Conservation (phyloP, 352 stramenopile genomes). For the Phytophthora meadii region DNA sequence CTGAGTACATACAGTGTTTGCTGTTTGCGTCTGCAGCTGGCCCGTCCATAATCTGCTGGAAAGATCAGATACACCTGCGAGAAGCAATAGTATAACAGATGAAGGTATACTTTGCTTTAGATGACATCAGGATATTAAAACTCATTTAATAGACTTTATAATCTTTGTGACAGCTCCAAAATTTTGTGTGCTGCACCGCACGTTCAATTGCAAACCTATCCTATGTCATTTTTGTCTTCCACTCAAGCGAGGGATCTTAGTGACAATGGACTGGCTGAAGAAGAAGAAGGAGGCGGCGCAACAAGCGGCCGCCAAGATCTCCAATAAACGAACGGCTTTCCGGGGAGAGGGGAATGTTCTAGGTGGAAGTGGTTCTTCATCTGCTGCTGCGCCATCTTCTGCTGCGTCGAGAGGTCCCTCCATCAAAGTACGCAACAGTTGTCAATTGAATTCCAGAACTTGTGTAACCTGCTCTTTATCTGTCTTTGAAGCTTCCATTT, state of each 20-base stretch:
- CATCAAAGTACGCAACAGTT: conserved; percentile 32
- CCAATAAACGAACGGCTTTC: conserved; percentile 74
- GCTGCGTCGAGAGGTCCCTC: conserved; percentile 21
- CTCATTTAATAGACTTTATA: neutral
- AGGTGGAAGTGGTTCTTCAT: conserved; percentile 20
- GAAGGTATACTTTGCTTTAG: neutral
- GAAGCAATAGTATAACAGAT: neutral
- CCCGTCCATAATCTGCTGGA: neutral
- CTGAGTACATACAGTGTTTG: conserved; percentile 8
- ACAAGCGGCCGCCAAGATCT: conserved; percentile 74
- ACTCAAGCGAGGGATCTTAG: neutral
- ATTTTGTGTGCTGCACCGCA: conserved; percentile 9
- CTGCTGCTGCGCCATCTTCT: conserved; percentile 6
- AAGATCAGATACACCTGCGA: neutral
- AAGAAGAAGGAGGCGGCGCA: conserved; percentile 85
- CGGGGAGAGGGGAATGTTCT: conserved; percentile 74
- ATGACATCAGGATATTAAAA: too few relatives aligned
- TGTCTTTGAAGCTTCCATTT: conserved; percentile 45
- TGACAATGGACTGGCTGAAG: conserved; percentile 76
- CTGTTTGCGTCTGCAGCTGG: neutral
- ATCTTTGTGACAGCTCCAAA: neutral
- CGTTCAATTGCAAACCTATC: neutral
- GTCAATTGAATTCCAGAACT: too few relatives aligned
- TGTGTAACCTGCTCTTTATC: neutral
- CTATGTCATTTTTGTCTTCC: neutral